Conservation (phyloP, 1,284 basidiomycete genomes). For the Phaffia rhodozyma region DNA sequence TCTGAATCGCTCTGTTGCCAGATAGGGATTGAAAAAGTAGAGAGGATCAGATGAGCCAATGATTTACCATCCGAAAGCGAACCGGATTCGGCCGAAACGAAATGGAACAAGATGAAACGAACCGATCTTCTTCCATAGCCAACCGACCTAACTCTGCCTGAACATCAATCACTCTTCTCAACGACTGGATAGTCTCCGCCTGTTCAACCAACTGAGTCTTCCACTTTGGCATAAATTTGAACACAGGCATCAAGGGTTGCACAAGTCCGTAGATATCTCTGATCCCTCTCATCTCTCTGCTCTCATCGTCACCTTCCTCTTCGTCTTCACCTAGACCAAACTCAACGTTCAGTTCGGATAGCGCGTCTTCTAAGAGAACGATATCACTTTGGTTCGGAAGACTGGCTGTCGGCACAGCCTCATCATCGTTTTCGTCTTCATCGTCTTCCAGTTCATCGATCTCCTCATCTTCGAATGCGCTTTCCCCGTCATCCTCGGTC, state of each 20-base stretch:
- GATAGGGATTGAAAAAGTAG: too few species aligned
- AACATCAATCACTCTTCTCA: conserved; percentile 23
- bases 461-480: background rate
- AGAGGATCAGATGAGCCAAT: background rate
- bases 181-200: conserved; percentile 27
- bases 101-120: conserved; percentile 12
- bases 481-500: background rate
- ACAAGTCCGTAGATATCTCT: conserved; percentile 13
- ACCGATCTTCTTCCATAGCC: conserved; percentile 28
- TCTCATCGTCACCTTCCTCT: conserved; percentile 16
- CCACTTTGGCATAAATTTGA: conserved; percentile 27
- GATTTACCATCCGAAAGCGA: background rate
- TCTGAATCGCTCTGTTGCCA: conserved; percentile 5
- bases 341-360: conserved; percentile 1
- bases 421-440: background rate
- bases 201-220: conserved; percentile 28
- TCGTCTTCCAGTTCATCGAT: background rate
- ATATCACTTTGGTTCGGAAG: conserved; percentile 20
- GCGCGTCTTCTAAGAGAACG: background rate
- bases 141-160: conserved; percentile 26
- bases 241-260: conserved; percentile 23
- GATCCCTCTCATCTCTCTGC: conserved; percentile 5
- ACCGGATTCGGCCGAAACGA: background rate
- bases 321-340: conserved; percentile 10
- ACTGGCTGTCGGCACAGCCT: background rate